Conservation (phyloP, 768 basidiomycete species). For the Saitozyma podzolica region DNA sequence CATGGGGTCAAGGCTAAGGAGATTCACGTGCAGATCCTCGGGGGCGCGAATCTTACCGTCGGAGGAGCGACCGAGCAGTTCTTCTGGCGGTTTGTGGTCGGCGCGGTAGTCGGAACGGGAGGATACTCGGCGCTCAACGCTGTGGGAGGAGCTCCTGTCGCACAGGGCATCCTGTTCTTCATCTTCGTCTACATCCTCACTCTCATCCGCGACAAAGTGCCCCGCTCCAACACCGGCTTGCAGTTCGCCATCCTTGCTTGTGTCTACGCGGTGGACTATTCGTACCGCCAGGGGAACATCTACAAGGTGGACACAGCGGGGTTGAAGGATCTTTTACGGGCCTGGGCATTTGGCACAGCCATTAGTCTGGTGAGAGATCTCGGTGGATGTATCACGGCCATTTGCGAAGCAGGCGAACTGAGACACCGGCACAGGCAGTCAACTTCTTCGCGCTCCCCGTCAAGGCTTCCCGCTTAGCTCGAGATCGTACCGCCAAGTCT, state of each 20-base stretch:
- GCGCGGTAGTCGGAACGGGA: slow-evolving; percentile 5
- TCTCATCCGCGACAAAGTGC: slow-evolving; percentile 1
- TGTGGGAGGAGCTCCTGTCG: slow-evolving; percentile 7
- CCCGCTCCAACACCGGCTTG: slow-evolving; percentile 7
- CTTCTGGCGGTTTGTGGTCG: slow-evolving; percentile 12
- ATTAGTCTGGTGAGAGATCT: slow-evolving; percentile 9
- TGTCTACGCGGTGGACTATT: slow-evolving; percentile 14
- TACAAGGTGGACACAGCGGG: slow-evolving; percentile 9
- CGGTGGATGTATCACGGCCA: background rate
- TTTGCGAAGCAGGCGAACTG: background rate
- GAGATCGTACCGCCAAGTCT: background rate
- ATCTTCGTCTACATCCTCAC: slow-evolving; percentile 1
- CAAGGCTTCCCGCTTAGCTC: slow-evolving; percentile 7
- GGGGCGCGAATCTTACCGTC: slow-evolving; percentile 15
- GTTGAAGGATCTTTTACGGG: slow-evolving; percentile 11
- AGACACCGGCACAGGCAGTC: background rate
- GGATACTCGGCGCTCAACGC: slow-evolving; percentile 3
- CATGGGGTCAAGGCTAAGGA: too few species aligned
- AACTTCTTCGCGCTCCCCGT: slow-evolving; percentile 10
- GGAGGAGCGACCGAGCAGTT: slow-evolving; percentile 14
- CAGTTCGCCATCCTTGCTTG: slow-evolving; percentile 12
- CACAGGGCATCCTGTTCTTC: slow-evolving; percentile 11
- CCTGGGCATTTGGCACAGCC: slow-evolving; percentile 15
- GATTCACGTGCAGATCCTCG: slow-evolving; percentile 1
- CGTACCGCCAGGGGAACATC: slow-evolving; percentile 3